These are phyloP conservation scores for Globisporangium cystogenes DNA, from an alignment of 352 stramenopile species.

Conservation along the genomic window DNA sequence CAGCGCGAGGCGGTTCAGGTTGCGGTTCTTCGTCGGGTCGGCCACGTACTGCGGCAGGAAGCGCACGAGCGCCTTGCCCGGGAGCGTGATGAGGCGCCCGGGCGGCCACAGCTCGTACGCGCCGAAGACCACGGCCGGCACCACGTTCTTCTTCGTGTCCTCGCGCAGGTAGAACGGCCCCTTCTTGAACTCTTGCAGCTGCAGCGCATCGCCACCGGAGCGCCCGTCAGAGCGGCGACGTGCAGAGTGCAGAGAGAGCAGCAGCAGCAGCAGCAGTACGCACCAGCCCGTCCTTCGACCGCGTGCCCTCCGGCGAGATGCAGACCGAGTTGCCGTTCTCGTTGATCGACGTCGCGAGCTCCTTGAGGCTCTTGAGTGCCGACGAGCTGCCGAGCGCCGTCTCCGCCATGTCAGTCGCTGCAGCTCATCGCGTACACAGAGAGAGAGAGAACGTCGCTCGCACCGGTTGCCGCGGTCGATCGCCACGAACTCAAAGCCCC, in stretches of 20 bases:
- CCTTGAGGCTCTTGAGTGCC: conserved; percentile 63
- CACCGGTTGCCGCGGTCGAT: conserved; percentile 76
- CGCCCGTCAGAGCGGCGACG: too few relatives aligned
- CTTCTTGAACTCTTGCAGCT: conserved; percentile 87
- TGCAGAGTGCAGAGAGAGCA: too few relatives aligned
- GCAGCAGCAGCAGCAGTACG: not conserved
- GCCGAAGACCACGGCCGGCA: conserved; percentile 72
- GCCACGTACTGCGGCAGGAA: conserved; percentile 69
- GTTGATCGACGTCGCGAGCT: conserved; percentile 63
- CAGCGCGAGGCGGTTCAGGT: conserved; percentile 75
- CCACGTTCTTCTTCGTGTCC: conserved; percentile 78
- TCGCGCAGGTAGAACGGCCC: conserved; percentile 81
- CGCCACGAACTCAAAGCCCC: conserved; percentile 73
- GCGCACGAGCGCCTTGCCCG: conserved; percentile 66
- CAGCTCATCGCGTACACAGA: too few relatives aligned
- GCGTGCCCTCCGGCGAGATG: conserved; percentile 81
- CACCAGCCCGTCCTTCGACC: conserved; percentile 75
- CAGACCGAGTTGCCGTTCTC: conserved; percentile 67
- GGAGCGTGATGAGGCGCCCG: conserved; percentile 63
- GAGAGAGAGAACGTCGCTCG: too few relatives aligned
- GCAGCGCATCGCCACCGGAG: too few relatives aligned
- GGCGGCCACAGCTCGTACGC: conserved; percentile 81
- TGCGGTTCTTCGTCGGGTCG: conserved; percentile 66
- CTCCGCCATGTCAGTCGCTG: too few relatives aligned
- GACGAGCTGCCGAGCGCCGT: conserved; percentile 27